A percentile compares a stretch with the other conserved stretches of the same genome.
phyloP scores from a whole-genome alignment of 2,329 filamentous ascomycete species.

The Paraphaeosphaeria minitans region DNA sequence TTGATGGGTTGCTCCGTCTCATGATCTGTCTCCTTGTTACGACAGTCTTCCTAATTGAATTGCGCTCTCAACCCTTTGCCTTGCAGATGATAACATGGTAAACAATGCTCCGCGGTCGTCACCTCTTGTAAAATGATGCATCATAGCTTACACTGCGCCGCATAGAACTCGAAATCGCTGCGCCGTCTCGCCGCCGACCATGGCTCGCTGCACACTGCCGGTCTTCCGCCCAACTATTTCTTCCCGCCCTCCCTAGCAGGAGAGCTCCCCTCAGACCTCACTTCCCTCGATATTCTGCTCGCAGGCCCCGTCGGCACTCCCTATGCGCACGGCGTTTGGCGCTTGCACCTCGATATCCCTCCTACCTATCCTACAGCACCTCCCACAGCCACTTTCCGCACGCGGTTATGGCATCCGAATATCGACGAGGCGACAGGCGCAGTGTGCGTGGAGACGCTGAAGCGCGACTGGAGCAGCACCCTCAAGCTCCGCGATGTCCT shows the following conservation, averaged over 20 bases:
- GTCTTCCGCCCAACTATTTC: constrained; percentile 66
- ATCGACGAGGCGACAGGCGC: constrained; percentile 66
- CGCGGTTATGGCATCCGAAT: constrained; percentile 68
- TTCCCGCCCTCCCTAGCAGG: constrained; percentile 51
- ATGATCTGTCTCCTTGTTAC: background rate
- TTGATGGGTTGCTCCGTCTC: background rate
- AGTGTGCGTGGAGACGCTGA: constrained; percentile 68
- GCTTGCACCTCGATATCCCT: constrained; percentile 64
- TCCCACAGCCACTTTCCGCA: constrained; percentile 64
- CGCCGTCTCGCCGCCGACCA: constrained; percentile 66
- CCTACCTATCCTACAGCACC: constrained; percentile 59
- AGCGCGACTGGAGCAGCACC: constrained; percentile 65
- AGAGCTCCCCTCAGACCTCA: constrained; percentile 58
- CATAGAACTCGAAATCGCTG: constrained; percentile 56
- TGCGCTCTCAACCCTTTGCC: background rate
- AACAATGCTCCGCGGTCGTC: background rate
- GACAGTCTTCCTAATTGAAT: background rate
- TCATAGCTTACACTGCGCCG: background rate
- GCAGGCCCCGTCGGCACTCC: constrained; percentile 65
- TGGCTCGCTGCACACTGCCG: constrained; percentile 59
- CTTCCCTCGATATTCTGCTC: constrained; percentile 62
- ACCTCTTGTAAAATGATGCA: background rate
- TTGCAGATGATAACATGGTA: constrained; percentile 11
- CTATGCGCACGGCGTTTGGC: constrained; percentile 64
- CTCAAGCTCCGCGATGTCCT: constrained; percentile 65